Evolutionary conservation across 352 stramenopile genomes (phyloP), one percentile per base, ranked within the genome.

Genomic region (Phytophthora kernoviae): DNA sequence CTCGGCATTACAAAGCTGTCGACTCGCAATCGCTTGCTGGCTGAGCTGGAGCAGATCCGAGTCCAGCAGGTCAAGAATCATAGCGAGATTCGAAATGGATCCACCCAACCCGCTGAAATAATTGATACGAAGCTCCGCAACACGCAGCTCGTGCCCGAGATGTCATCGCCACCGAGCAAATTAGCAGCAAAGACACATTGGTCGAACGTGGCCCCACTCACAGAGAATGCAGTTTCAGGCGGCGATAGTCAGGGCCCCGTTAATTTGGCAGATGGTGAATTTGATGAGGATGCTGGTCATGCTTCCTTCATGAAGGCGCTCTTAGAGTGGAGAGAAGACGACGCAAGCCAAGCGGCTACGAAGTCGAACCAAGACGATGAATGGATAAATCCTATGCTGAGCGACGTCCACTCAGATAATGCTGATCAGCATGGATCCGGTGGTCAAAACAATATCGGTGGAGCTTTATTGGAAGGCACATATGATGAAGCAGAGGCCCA

Each of bases 301-400:
- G 68, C 69, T 24, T 90, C 83, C 5, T 93, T 94, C 49, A 78
- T 94, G 70, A 92, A 91, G 32, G 84, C 83, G 2, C 55, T 94
- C 15, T 20, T 93, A 9, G 82, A 94, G 36, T 94, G 86, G 86
- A 79, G 86, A 30, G 62, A 70, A 10, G 70, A 52, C 12, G 78
- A 89, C 33, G 34, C 49, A 18, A 59, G 77, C 1, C 40, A 59
- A 3, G 5, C 49, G 39, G 61, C 21, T 6, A 34, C 12, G 12
- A 39, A 49, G 2, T 58, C 54, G 20, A 75, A 79, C 21, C 61
- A 71, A 49, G 70, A 80, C 10, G 60, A 72, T 11, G 72, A 69
- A 8, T 93, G 84, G 86, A 68, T 89, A 33, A 92, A 92, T 42
- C 82, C 82, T 15, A 75, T 87, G n/a, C 36, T 67, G 6, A 53